Evolutionary conservation across 2,329 filamentous ascomycete genomes (phyloP), one percentile per base, ranked within the genome.

Genomic region (Dactylellina sp.): DNA sequence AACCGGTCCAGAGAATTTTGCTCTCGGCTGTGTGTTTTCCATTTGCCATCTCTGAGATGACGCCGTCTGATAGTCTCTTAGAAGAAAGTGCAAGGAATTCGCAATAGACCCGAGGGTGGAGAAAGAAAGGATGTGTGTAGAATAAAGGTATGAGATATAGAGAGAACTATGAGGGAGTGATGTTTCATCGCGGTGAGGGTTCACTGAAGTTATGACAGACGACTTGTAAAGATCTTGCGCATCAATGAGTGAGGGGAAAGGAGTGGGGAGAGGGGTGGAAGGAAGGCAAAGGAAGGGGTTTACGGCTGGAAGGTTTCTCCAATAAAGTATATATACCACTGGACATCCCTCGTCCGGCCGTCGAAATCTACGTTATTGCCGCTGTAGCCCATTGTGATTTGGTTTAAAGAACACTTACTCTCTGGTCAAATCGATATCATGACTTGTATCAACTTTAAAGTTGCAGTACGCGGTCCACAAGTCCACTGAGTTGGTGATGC

Each of bases 381-480:
- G 44, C 61, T 42, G 66, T 47, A 62, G 40, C 49, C 46, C 32
- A 63, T 62, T 37, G 55, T 62, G 70, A 46, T 32, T 56, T 37
- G 40, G 46, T 55, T 60, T 40, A 28, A 37, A 63, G 62, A 64
- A 84, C 87, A 98, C 95, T 98, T 97, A 99, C 95, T 98, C 95
- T 96, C 95, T 90, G 84, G 97, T 96, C 82, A 96, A 87, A 81
- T 96, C 91, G 79, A 92, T 87, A 81, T 96, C 93, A 83, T 99
- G 95, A 78, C 91, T 95, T 68, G 95, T 98, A 81, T 98, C 93
- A 84, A 95, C 93, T 82, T 98, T 98, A 88, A 98, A 98, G 79
- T 89, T 88, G 84, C 94, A 98, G 84, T 97, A 99, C 79, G 96
- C 93, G 60, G 92, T 91, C 95, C 95, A 99, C 72, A 99, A 85